Evolutionary conservation across 2,329 filamentous ascomycete genomes (phyloP), one percentile per base, ranked within the genome.

Genomic region (Microcyclospora pomicola): DNA sequence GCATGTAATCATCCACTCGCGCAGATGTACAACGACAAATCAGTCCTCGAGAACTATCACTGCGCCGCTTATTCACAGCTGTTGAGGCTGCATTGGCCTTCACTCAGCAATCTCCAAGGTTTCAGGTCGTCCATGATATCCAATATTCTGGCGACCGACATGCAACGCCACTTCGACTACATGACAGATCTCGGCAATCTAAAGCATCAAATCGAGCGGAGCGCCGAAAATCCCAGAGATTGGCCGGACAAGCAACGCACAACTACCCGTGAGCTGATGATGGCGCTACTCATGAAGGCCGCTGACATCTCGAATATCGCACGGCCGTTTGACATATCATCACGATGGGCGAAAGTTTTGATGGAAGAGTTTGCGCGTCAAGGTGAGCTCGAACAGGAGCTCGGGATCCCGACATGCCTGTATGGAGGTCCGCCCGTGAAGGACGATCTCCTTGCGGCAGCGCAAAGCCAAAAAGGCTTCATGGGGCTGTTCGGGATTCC

Each of bases 261-360:
- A 43, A 80, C 87, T 49, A 74, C 86, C 48, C 82, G 80, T 48
- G 77, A 82, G 9, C 63, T 96, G 34, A 68, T 81, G n/a, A 96
- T 91, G 61, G 86, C 86, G 11, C 65, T 98, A 40, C 66, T 98
- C 42, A 95, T 98, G 63, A 98, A 98, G 60, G 96, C 91, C 57
- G 91, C 91, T 30, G 91, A 98, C 59, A 96, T 98, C 55, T 95
- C 88, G 64, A 98, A 98, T 58, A 91, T 96, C 59, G 86, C 87
- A 38, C 78, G 91, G 40, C 80, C 77, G 40, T 87, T 91, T 57
- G 72, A 80, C 40, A 76, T 86, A 16, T 91, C 91, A 15, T 69
- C 84, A 32, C 72, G 80, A 56, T 98, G 91, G 91, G 94, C 91
- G 52, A 73, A 81, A 51, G 87, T 94, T 34, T 68, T 98, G n/a